phyloP scores from a whole-genome alignment of 768 basidiomycete species.

The Saitozyma podzolica region DNA sequence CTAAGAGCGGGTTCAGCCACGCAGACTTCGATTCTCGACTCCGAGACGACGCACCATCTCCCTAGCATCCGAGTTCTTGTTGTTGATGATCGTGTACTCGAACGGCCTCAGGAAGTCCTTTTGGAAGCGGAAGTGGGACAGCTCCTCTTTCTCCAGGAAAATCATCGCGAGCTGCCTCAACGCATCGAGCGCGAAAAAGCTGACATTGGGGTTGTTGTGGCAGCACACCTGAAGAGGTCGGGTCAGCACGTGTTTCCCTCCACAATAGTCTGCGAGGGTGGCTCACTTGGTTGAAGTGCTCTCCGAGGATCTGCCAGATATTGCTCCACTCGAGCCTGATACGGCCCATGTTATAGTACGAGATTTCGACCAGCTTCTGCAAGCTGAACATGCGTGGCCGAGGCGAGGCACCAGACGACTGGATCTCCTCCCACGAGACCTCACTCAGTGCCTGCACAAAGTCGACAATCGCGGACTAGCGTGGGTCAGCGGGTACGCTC shows the following conservation, averaged over 20 bases:
- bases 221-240: constrained; percentile 77
- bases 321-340: constrained; percentile 98
- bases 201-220: constrained; percentile 94
- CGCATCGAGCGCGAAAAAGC: constrained; percentile 94
- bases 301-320: constrained; percentile 95
- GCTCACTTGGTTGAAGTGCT: constrained; percentile 93
- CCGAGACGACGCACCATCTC: constrained; percentile 70
- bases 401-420: constrained; percentile 90
- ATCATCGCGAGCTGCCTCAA: constrained; percentile 96
- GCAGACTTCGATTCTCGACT: neutral
- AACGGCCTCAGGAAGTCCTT: constrained; percentile 99
- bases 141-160: constrained; percentile 96
- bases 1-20: constrained; percentile 54
- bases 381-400: constrained; percentile 94
- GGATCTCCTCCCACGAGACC: constrained; percentile 99
- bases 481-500: neutral
- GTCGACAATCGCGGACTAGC: constrained; percentile 90
- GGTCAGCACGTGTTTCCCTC: neutral
- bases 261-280: neutral
- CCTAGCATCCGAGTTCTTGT: constrained; percentile 89
- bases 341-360: constrained; percentile 98
- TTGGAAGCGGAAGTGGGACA: constrained; percentile 98
- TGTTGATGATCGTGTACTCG: constrained; percentile 96
- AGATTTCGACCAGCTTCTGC: constrained; percentile 97
- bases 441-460: constrained; percentile 95